phyloP scores from a whole-genome alignment of 176 grass and related monocot species.

The Paspalum vaginatum region DNA sequence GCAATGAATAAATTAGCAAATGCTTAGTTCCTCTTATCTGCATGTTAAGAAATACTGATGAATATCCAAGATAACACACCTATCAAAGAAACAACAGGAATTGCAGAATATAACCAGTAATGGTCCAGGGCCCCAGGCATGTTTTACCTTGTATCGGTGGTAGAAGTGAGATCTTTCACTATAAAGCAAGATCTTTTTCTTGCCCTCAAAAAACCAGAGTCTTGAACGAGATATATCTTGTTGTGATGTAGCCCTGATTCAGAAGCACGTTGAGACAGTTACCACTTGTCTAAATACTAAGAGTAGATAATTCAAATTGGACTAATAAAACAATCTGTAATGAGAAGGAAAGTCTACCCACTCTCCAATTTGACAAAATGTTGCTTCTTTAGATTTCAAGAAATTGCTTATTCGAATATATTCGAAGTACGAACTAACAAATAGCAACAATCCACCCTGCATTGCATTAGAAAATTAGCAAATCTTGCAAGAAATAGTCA shows the following conservation, averaged over 20 bases:
- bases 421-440: slow-evolving; percentile 88
- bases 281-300: slow-evolving; percentile 25
- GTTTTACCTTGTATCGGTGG: slow-evolving; percentile 86
- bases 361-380: slow-evolving; percentile 93
- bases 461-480: slow-evolving; percentile 36
- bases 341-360: slow-evolving; percentile 52
- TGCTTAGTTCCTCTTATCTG: slow-evolving; percentile 82
- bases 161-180: slow-evolving; percentile 99
- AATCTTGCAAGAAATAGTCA: slow-evolving; percentile 28
- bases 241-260: slow-evolving; percentile 70
- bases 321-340: slow-evolving; percentile 14
- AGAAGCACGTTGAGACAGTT: slow-evolving; percentile 30
- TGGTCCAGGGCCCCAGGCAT: background rate
- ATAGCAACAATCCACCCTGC: slow-evolving; percentile 82
- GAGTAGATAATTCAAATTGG: slow-evolving; percentile 8
- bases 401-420: slow-evolving; percentile 82
- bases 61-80: background rate
- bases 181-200: slow-evolving; percentile 92
- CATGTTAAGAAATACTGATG: slow-evolving; percentile 35
- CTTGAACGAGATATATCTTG: slow-evolving; percentile 91
- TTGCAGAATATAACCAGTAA: background rate
- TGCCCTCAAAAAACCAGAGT: slow-evolving; percentile 93
- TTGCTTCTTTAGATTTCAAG: slow-evolving; percentile 77
- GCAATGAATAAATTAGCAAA: slow-evolving; percentile 87
- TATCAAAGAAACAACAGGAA: slow-evolving; percentile 11